Conservation (phyloP, 768 basidiomycete genomes). For the Gelatoporia subvermispora region DNA sequence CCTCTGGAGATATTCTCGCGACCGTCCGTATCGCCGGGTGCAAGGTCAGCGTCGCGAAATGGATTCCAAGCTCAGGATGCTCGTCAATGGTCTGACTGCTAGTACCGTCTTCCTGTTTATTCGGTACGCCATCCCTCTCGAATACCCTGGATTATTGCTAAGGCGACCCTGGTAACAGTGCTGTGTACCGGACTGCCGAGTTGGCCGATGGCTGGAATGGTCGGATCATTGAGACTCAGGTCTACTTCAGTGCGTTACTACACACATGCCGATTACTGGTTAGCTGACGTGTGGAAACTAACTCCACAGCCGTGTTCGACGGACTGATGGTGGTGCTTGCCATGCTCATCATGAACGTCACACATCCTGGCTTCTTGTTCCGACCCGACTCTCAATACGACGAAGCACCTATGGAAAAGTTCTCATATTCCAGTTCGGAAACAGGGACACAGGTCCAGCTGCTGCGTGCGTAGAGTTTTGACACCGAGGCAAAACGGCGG, state of each 20-base stretch:
- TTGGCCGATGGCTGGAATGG: constrained; percentile 46
- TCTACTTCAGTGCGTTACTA: constrained; percentile 39
- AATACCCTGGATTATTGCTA: background rate
- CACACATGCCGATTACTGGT: background rate
- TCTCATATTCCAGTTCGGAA: too few species aligned
- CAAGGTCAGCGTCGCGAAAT: background rate
- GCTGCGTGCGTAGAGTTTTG: too few species aligned
- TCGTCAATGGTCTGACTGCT: constrained; percentile 2
- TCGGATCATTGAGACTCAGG: constrained; percentile 40
- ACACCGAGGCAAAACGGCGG: too few species aligned
- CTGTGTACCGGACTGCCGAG: constrained; percentile 47
- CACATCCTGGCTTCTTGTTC: constrained; percentile 38
- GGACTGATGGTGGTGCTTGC: constrained; percentile 42
- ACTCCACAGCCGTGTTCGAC: constrained; percentile 42
- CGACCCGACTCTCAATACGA: background rate
- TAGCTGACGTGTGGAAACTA: background rate
- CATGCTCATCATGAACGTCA: constrained; percentile 38
- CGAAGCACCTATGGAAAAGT: constrained; percentile 1
- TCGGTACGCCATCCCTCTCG: constrained; percentile 2
- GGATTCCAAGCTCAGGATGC: constrained; percentile 1
- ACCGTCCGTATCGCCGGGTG: background rate
- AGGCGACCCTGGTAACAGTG: constrained; percentile 19
- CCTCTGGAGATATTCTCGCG: constrained; percentile 3
- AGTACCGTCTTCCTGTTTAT: constrained; percentile 9
- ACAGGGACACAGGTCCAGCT: too few species aligned